Percentiles rank a stretch among this genome's conserved stretches.
Evolutionary conservation across 192 early-diverging fungal genomes (phyloP).

Genomic region (Umbelopsis sp.): DNA sequence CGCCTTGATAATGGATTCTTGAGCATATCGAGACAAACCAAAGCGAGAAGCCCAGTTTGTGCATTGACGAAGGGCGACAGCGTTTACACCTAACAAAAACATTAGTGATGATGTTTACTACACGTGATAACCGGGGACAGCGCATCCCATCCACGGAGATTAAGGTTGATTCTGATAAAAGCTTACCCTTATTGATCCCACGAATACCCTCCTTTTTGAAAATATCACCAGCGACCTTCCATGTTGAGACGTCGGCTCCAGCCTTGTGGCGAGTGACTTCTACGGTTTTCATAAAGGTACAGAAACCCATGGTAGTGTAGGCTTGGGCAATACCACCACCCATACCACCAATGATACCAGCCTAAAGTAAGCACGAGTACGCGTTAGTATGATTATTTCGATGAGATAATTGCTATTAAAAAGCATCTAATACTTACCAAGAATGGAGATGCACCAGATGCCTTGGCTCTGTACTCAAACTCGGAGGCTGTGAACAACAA

Average conservation of each 20-base stretch:
- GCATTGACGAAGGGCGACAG: conserved; percentile 95
- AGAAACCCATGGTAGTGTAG: conserved; percentile 99
- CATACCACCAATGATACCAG: conserved; percentile 94
- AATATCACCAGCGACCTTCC: conserved; percentile 86
- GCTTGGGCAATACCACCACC: conserved; percentile 94
- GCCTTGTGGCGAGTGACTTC: conserved; percentile 97
- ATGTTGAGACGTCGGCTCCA: conserved; percentile 68
- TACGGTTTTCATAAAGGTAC: conserved; percentile 99
- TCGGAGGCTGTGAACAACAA: conserved; percentile 65
- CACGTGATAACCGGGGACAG: not conserved
- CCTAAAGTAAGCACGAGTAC: conserved; percentile 34
- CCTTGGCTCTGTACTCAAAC: conserved; percentile 54
- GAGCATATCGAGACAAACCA: conserved; percentile 77
- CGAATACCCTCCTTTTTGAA: conserved; percentile 91
- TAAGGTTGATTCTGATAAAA: not conserved
- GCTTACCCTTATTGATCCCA: conserved; percentile 92
- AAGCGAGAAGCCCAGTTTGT: conserved; percentile 99
- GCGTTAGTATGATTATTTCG: not conserved
- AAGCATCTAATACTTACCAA: conserved; percentile 38
- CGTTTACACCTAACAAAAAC: conserved; percentile 64
- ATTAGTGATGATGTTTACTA: conserved; percentile 12
- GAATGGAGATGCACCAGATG: conserved; percentile 57
- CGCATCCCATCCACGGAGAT: too few species aligned
- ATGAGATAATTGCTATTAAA: conserved; percentile 3
- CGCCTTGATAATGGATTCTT: conserved; percentile 66